Conservation (phyloP, 768 basidiomycete genomes). For the Neoboletus magnificus region DNA sequence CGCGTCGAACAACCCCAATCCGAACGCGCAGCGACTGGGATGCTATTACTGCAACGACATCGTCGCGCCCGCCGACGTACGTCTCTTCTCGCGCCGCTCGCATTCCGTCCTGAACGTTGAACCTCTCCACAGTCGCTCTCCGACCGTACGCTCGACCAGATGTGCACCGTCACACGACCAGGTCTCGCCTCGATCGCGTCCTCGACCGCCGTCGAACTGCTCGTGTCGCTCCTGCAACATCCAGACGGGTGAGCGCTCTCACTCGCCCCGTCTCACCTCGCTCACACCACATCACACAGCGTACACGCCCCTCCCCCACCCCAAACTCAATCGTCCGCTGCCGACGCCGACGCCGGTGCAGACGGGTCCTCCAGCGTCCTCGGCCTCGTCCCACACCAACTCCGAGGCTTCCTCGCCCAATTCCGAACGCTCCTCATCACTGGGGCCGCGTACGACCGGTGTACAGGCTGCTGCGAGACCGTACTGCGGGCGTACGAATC, state of each 20-base stretch:
- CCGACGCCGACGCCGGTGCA: constrained; percentile 1
- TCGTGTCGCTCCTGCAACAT: constrained; percentile 87
- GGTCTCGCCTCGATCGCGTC: constrained; percentile 92
- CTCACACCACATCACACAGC: constrained; percentile 25
- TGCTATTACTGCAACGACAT: constrained; percentile 99
- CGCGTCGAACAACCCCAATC: constrained; percentile 9
- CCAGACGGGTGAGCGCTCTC: constrained; percentile 63
- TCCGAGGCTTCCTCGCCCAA: constrained; percentile 85
- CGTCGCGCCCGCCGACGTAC: constrained; percentile 91
- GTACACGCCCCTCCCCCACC: constrained; percentile 71
- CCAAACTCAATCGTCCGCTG: constrained; percentile 20
- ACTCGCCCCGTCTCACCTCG: neutral
- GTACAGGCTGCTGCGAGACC: constrained; percentile 86
- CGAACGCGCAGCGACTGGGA: constrained; percentile 52
- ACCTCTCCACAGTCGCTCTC: constrained; percentile 50
- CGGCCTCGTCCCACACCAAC: constrained; percentile 89
- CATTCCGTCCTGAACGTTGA: neutral
- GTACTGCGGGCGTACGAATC: constrained; percentile 79
- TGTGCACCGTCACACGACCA: constrained; percentile 98
- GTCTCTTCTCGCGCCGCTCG: constrained; percentile 13
- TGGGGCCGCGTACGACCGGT: constrained; percentile 81
- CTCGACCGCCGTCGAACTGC: constrained; percentile 88
- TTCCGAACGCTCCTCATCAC: constrained; percentile 83
- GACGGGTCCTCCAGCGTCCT: constrained; percentile 48
- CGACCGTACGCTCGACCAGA: constrained; percentile 94